Evolutionary conservation across 805 yeast genomes (phyloP), one percentile per base, ranked within the genome.

Genomic region (Pichia membranifaciens): DNA sequence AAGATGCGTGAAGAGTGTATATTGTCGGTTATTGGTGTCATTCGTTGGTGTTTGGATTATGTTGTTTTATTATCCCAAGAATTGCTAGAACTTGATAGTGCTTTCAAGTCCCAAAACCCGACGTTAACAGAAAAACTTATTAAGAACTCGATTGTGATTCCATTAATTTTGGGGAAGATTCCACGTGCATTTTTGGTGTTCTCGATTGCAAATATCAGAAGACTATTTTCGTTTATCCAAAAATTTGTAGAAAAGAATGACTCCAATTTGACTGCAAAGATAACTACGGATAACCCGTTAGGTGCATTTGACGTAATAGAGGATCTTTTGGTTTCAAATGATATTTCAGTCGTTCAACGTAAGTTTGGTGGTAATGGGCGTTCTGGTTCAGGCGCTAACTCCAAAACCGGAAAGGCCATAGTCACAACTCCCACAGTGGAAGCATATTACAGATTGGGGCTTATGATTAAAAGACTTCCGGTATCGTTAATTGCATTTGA

Each of bases 11-110:
- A 82, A 33, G 89, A 84, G 55, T 72, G 79, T 51, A 72, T 84
- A 3, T 69, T 82, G 55, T 72, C 79, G 16, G 69, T 81, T 10
- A 64, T 87, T n/a, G 97, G 97, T 0, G 78, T 84, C 35, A 79
- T 85, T 8, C 78, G 87, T 56, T 91, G 97, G 96, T 76, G 87
- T 54, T 75, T 87, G 29, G 96, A 89, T 60, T 78, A 87, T 51
- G 71, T 87, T 46, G 78, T 83, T 1, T 80, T 78, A 52, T 61
- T 87, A 36, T 78, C 81, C 46, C 95, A 90, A 62, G 96, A 91
- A 54, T 64, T 84, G 31, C 58, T 82, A 21, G 75, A 81, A 31
- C 56, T 81, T 23, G 57, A 57, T 33, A 58, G 50, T 42, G 55
- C 56, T 2, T 61, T 64, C 50, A 61, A 60, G 43, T 52, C 43